A percentile compares a stretch with the other conserved stretches of the same genome.
phyloP scores from a whole-genome alignment of 805 yeast genomes.

The Candida jianshihensis region DNA sequence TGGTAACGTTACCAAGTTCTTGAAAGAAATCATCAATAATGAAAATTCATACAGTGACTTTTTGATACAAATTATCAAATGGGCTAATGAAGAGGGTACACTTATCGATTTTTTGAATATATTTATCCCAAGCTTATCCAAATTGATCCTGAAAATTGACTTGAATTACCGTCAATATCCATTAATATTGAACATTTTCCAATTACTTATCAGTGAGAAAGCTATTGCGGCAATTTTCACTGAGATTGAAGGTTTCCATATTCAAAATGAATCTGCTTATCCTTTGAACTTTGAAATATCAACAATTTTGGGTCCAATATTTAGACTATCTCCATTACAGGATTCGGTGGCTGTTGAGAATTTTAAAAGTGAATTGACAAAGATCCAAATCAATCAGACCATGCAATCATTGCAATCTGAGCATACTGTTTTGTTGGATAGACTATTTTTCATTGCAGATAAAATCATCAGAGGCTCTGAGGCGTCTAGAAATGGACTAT shows the following conservation, averaged over 20 bases:
- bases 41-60: slow-evolving; percentile 35
- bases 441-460: slow-evolving; percentile 65
- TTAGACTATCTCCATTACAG: slow-evolving; percentile 68
- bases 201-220: slow-evolving; percentile 52
- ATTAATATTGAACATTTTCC: slow-evolving; percentile 47
- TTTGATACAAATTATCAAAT: slow-evolving; percentile 46
- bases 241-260: slow-evolving; percentile 45
- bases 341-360: slow-evolving; percentile 44
- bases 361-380: slow-evolving; percentile 28
- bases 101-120: slow-evolving; percentile 52
- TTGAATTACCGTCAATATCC: slow-evolving; percentile 46
- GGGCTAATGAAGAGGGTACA: slow-evolving; percentile 62
- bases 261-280: slow-evolving; percentile 32
- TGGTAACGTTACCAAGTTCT: slow-evolving; percentile 20
- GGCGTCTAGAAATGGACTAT: slow-evolving; percentile 52
- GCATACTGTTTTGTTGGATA: slow-evolving; percentile 48
- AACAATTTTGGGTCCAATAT: slow-evolving; percentile 71
- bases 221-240: slow-evolving; percentile 55
- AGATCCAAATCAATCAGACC: slow-evolving; percentile 39
- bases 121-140: slow-evolving; percentile 35
- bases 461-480: slow-evolving; percentile 69
- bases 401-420: slow-evolving; percentile 60
- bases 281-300: slow-evolving; percentile 50
- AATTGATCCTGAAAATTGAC: slow-evolving; percentile 29
- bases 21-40: slow-evolving; percentile 23